Percentiles rank a stretch among this genome's conserved stretches.
Evolutionary conservation across 495 filamentous ascomycete species (phyloP).

Genomic region (Sporormia fimetaria): DNA sequence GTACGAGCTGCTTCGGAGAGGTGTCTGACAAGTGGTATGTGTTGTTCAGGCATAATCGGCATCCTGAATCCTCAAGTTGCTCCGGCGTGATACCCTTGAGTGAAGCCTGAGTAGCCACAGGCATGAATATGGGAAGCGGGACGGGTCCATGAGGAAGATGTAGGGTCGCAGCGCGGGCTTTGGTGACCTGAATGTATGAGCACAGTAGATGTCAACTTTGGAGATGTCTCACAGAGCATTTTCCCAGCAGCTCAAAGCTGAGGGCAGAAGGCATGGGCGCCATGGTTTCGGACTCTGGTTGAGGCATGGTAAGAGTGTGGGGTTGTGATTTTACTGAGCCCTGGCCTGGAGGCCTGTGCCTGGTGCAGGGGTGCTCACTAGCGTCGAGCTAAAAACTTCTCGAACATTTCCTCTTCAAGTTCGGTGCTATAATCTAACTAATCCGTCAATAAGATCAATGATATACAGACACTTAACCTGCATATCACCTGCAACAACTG

Average conservation of each 20-base stretch:
- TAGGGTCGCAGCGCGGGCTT: slow-evolving; percentile 84
- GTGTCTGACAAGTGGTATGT: slow-evolving; percentile 67
- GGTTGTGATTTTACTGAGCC: too few species aligned
- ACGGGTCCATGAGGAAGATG: slow-evolving; percentile 86
- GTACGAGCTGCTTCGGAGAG: neutral
- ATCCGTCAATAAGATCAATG: too few species aligned
- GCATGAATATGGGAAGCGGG: slow-evolving; percentile 90
- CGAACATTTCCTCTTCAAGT: too few species aligned
- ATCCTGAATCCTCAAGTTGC: slow-evolving; percentile 78
- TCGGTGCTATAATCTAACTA: too few species aligned
- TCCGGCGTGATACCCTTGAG: slow-evolving; percentile 90
- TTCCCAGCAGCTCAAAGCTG: slow-evolving; percentile 67
- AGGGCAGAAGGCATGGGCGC: slow-evolving; percentile 59
- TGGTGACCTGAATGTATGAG: slow-evolving; percentile 57
- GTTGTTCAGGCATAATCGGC: slow-evolving; percentile 88
- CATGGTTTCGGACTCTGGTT: too few species aligned
- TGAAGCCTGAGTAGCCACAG: slow-evolving; percentile 93
- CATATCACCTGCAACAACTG: too few species aligned
- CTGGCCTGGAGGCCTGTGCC: too few species aligned
- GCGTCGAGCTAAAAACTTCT: too few species aligned
- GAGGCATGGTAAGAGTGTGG: too few species aligned
- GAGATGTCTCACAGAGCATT: slow-evolving; percentile 60
- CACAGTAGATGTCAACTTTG: neutral
- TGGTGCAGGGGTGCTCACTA: too few species aligned
- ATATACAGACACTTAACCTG: too few species aligned